Conservation (phyloP, 768 basidiomycete species). For the Pulveroboletus sp. region DNA sequence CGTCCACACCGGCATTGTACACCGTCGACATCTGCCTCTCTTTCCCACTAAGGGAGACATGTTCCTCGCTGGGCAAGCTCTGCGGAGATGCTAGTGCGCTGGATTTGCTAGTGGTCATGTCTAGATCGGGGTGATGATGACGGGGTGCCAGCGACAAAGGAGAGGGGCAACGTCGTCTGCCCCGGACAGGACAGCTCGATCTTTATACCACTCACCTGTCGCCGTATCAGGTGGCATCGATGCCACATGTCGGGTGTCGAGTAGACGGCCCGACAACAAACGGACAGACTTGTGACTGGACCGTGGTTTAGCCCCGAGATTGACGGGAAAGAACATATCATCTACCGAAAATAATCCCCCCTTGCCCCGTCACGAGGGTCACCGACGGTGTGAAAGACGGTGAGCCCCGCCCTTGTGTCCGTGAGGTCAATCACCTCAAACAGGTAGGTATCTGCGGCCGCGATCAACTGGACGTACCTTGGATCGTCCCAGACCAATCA, state of each 20-base stretch:
- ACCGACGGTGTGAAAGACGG: neutral
- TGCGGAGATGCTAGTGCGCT: neutral
- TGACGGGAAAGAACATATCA: too few relatives aligned
- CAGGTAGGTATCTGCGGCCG: neutral
- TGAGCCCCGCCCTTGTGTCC: neutral
- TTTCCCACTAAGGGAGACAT: neutral
- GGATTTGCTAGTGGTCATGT: neutral
- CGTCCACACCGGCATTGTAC: conserved; percentile 50
- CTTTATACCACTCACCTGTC: neutral
- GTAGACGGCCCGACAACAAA: neutral
- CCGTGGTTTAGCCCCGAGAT: too few relatives aligned
- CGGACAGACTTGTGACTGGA: too few relatives aligned
- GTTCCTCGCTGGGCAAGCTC: neutral
- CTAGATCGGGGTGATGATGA: neutral
- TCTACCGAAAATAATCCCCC: too few relatives aligned
- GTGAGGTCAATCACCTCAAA: neutral
- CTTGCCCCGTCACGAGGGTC: too few relatives aligned
- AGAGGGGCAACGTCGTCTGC: too few relatives aligned
- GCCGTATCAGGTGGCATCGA: too few relatives aligned
- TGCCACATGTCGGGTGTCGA: too few relatives aligned
- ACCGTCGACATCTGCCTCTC: conserved; percentile 1
- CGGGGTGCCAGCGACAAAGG: neutral
- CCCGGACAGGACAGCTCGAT: neutral
- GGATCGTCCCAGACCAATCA: neutral
- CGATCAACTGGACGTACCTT: neutral